Conservation (phyloP, 768 basidiomycete species). For the Lentinula detonsa region DNA sequence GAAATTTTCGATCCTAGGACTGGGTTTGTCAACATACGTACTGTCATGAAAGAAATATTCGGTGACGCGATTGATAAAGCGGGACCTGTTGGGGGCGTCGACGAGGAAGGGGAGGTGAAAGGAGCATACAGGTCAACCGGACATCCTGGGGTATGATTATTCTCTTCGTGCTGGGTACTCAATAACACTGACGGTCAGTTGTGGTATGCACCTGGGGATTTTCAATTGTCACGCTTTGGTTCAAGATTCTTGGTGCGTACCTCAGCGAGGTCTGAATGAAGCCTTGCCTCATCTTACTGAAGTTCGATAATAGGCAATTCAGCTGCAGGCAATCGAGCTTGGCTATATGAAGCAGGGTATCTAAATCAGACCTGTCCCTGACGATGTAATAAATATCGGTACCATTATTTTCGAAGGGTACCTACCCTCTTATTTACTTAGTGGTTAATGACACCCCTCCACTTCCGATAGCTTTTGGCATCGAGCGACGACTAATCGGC, state of each 20-base stretch:
- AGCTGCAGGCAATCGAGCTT: conserved; percentile 21
- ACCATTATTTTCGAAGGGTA: too few relatives aligned
- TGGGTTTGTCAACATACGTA: conserved; percentile 19
- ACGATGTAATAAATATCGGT: too few relatives aligned
- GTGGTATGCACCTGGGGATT: conserved; percentile 24
- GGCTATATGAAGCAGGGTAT: conserved; percentile 6
- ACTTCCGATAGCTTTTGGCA: too few relatives aligned
- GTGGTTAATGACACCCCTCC: too few relatives aligned
- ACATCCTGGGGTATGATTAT: conserved; percentile 20
- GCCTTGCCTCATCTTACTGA: not conserved
- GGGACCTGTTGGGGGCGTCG: conserved; percentile 19
- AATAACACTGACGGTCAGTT: conserved; percentile 10
- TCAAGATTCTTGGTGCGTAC: conserved; percentile 21
- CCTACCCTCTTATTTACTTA: too few relatives aligned
- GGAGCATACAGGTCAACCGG: conserved; percentile 24
- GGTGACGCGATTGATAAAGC: conserved; percentile 19
- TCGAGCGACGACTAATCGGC: too few relatives aligned
- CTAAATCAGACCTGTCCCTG: not conserved
- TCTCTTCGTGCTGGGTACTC: not conserved
- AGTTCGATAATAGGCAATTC: conserved; percentile 14
- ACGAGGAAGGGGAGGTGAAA: conserved; percentile 23
- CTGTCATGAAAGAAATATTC: conserved; percentile 16
- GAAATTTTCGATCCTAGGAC: conserved; percentile 11
- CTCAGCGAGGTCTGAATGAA: not conserved
- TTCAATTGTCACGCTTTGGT: conserved; percentile 15